Percentiles rank a stretch among this genome's conserved stretches.
Evolutionary conservation across 371 early-diverging fungal genomes (phyloP).

Genomic region (Mucor saturninus): DNA sequence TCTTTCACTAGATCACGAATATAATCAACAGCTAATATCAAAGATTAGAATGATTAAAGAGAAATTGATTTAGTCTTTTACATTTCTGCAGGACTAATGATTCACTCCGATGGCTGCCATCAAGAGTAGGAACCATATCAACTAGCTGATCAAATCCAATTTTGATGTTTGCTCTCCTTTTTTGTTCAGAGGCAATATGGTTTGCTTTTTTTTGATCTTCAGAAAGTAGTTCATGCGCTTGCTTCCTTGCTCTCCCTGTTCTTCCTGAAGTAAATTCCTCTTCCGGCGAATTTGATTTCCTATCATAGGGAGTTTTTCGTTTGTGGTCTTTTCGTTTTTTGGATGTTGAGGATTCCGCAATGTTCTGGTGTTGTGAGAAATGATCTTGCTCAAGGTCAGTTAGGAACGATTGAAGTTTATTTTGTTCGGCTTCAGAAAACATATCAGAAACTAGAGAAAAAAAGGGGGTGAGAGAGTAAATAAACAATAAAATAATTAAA

Average conservation of each 20-base stretch:
- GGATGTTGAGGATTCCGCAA: not conserved
- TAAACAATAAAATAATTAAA: not conserved
- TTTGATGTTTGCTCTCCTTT: conserved; percentile 82
- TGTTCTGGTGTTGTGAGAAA: not conserved
- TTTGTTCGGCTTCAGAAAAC: conserved; percentile 27
- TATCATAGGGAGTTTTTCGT: conserved; percentile 7
- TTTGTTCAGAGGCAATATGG: conserved; percentile 91
- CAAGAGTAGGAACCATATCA: conserved; percentile 74
- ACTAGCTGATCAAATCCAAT: conserved; percentile 80
- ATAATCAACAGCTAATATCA: conserved; percentile 24
- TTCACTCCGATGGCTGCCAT: conserved; percentile 57
- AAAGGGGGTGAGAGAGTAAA: not conserved
- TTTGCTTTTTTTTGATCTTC: conserved; percentile 90
- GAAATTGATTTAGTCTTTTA: conserved; percentile 3
- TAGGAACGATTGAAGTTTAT: conserved; percentile 22
- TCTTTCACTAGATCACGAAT: conserved; percentile 26
- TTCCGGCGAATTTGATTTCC: not conserved
- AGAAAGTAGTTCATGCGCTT: conserved; percentile 71
- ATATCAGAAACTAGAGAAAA: not conserved
- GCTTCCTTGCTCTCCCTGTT: conserved; percentile 36
- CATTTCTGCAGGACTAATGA: conserved; percentile 43
- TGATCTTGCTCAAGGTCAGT: conserved; percentile 16
- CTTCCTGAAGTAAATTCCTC: not conserved
- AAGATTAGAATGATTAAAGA: not conserved
- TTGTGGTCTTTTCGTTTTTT: conserved; percentile 4